Evolutionary conservation across 2,329 filamentous ascomycete genomes (phyloP), one percentile per base, ranked within the genome.

Genomic region (Phialophora expanda): DNA sequence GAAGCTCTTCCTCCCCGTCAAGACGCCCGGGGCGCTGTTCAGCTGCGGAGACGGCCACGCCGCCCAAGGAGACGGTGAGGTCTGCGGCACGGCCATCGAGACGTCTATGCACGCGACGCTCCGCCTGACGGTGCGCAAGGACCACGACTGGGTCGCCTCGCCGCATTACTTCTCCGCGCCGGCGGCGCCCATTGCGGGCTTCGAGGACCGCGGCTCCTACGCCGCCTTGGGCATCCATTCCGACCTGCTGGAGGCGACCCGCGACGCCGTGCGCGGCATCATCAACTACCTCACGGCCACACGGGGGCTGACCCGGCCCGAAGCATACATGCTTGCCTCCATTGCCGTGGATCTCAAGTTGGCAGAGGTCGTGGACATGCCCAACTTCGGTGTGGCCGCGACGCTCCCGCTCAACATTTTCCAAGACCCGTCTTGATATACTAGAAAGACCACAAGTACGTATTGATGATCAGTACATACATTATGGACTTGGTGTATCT

Each of bases 31-130:
- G 0, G 84, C 82, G 0, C 75, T 85, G 12, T 84, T 86, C 72
- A 84, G 81, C 71, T 84, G 82, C 66, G 83, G 83, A 41, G 83
- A 86, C 70, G 83, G 83, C 0, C 84, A 86, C 72, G 83, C 82
- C 2, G 83, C 82, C 0, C 83, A 86, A 70, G 83, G 84, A 2
- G 82, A 85, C 66, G 84, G 84, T 3, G 84, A 85, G 69, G 81
- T 85, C 24, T 85, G 83, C 68, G 83, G 84, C 5, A 84, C 82
- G n/a, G 84, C 84, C 6, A 83, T 86, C 69, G 84, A 86, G 76
- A 85, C 83, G 28, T 78, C 82, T 1, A 81, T 84, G 75, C 79
- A 75, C 64, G 83, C 83, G 0, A 79, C 78, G 0, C 70, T 86
- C 38, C 78, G 80, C n/a, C 77, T 86, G 41, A 81, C 79, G 2